A percentile compares a stretch with the other conserved stretches of the same genome.
Conservation (phyloP, 176 grass and related monocot species). For the Triticum monococcum region DNA sequence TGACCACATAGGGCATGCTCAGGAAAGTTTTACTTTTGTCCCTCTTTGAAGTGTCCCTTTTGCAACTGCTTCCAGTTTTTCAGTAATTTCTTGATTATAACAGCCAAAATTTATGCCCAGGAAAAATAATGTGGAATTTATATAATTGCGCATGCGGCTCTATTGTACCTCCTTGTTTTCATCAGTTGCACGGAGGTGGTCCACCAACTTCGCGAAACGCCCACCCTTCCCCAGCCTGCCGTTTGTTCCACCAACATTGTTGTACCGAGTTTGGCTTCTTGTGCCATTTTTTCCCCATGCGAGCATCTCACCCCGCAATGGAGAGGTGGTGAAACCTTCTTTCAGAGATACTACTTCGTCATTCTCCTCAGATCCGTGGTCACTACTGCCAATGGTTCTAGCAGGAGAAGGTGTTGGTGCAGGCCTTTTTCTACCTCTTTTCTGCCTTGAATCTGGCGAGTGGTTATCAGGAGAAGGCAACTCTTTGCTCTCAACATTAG, state of each 20-base stretch:
- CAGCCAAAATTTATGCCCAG: not conserved
- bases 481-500: slow-evolving; percentile 52
- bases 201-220: slow-evolving; percentile 63
- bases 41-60: not conserved
- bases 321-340: slow-evolving; percentile 55
- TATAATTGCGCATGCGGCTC: not conserved
- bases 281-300: slow-evolving; percentile 86
- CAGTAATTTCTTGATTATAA: slow-evolving; percentile 1
- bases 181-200: slow-evolving; percentile 54
- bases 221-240: slow-evolving; percentile 52
- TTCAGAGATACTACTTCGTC: slow-evolving; percentile 42
- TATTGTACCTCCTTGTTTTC: slow-evolving; percentile 63
- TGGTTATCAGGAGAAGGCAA: slow-evolving; percentile 62
- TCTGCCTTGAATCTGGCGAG: slow-evolving; percentile 63
- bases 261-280: slow-evolving; percentile 73
- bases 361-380: slow-evolving; percentile 53
- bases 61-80: slow-evolving; percentile 15
- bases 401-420: slow-evolving; percentile 51
- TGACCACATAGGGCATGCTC: not conserved
- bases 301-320: slow-evolving; percentile 68
- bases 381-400: slow-evolving; percentile 42
- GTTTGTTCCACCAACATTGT: slow-evolving; percentile 54
- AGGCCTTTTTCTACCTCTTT: slow-evolving; percentile 47
- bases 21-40: not conserved
- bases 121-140: slow-evolving; percentile 12